phyloP scores from a whole-genome alignment of 805 yeast genomes.

The Cyberlindnera bimundalis region DNA sequence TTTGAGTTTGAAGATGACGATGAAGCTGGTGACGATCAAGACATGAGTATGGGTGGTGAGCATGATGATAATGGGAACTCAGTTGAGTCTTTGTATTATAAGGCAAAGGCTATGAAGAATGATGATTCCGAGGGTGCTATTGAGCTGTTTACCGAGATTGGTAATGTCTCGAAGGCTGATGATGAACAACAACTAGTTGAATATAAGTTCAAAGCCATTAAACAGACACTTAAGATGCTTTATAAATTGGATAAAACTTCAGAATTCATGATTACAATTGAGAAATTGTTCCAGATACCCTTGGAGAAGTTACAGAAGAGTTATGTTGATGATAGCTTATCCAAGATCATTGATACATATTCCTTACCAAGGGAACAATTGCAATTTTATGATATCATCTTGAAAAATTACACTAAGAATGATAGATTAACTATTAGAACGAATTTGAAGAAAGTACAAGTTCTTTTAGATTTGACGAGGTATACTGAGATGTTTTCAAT shows the following conservation, averaged over 20 bases:
- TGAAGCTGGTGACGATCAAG: constrained; percentile 26
- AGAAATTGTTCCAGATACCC: constrained; percentile 11
- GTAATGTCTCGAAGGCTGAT: constrained; percentile 34
- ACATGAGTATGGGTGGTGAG: constrained; percentile 15
- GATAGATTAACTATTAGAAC: constrained; percentile 48
- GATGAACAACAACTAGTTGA: constrained; percentile 30
- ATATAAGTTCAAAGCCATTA: constrained; percentile 26
- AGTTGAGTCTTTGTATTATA: constrained; percentile 29
- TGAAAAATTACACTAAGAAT: constrained; percentile 25
- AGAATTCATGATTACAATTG: constrained; percentile 10
- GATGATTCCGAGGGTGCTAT: constrained; percentile 25
- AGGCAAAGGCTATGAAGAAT: constrained; percentile 24
- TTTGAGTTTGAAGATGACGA: constrained; percentile 29
- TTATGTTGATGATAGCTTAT: constrained; percentile 33
- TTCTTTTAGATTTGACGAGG: constrained; percentile 30
- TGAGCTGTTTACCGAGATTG: constrained; percentile 13
- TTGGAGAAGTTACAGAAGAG: constrained; percentile 23
- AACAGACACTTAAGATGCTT: constrained; percentile 24
- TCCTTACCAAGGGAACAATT: constrained; percentile 19
- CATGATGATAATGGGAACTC: constrained; percentile 25
- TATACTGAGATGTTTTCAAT: constrained; percentile 34
- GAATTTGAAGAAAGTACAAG: constrained; percentile 42
- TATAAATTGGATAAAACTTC: constrained; percentile 19
- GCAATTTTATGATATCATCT: constrained; percentile 31
- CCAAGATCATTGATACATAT: constrained; percentile 38